Evolutionary conservation across 495 filamentous ascomycete genomes (phyloP).

Genomic region (Penicillium salamii): DNA sequence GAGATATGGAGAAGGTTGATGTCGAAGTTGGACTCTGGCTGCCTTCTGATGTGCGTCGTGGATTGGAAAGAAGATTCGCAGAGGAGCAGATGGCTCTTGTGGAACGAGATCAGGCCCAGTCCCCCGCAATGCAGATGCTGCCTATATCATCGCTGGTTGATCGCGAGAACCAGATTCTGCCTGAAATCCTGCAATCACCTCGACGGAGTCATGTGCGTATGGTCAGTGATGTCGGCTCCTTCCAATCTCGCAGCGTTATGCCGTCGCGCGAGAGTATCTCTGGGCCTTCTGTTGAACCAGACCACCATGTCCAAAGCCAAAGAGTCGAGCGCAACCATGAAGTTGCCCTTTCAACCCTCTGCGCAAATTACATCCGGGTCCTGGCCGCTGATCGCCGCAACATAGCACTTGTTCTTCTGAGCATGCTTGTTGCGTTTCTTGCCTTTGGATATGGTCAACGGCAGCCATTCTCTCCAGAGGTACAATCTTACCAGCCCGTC

Average conservation of each 20-base stretch:
- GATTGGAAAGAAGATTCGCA: constrained; percentile 41
- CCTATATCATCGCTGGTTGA: constrained; percentile 2
- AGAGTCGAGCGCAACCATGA: constrained; percentile 16
- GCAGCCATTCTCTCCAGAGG: constrained; percentile 6
- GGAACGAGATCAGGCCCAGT: background rate
- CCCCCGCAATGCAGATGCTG: constrained; percentile 12
- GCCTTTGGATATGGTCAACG: constrained; percentile 27
- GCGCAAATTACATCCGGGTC: constrained; percentile 67
- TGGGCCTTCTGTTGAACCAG: background rate
- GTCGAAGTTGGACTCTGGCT: constrained; percentile 80
- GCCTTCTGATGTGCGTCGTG: constrained; percentile 48
- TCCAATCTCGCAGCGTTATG: background rate
- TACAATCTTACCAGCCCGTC: constrained; percentile 15
- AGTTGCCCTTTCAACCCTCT: constrained; percentile 54
- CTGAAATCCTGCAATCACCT: constrained; percentile 3
- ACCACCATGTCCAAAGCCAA: background rate
- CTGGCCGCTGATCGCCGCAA: constrained; percentile 69
- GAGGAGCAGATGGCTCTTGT: constrained; percentile 20
- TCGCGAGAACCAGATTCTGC: background rate
- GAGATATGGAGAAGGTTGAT: constrained; percentile 95
- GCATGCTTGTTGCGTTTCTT: constrained; percentile 57
- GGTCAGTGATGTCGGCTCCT: constrained; percentile 9
- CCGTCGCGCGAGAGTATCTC: background rate
- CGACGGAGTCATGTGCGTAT: constrained; percentile 6
- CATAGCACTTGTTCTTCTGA: constrained; percentile 61